Base-by-base conservation (phyloP, 2,329 filamentous ascomycete genomes). In the Magnaporthales sp. region DNA sequence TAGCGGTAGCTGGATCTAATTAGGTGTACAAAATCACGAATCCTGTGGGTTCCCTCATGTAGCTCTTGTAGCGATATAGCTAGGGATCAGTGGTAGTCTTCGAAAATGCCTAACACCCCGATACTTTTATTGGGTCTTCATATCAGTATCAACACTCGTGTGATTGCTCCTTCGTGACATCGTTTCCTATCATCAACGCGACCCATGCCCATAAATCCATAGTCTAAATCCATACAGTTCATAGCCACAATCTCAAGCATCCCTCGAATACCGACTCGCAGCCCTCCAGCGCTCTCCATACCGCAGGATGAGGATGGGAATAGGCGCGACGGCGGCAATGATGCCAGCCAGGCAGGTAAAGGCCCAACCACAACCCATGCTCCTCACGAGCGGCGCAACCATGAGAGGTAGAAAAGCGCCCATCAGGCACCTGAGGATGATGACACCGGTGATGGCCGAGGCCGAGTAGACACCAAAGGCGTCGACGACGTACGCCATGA, bases 401-500 rank as follows among this genome's bases (percentile, higher is more conserved):
- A 78, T 74, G 61, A 88, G 75, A 0, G 86, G 86, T 31, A 88
- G 69, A 58, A 88, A 83, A 0, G 86, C 86, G 3, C 84, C 81
- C 74, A 82, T 80, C 0, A 88, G 74, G 67, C 84, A 86, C 51
- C 84, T 77, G 1, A 79, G 79, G 1, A 87, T 82, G 67, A 87
- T 84, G 5, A 86, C 71, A 0, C 81, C 83, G 0, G 84, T 86
- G 76, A 86, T 79, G 1, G 84, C 84, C 11, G 83, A 85, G 0
- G 85, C 85, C 1, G 84, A 81, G 70, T 84, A 86, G 6, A 83
- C 67, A 0, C 84, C 83, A 67, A 82, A 85, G 0, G 84, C 83
- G 68, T 87, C 85, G 2, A 87, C 84, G 0, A 86, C 78, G 68
- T 86, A 87, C 0, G 84, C 79, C 67, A 80, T 81, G 2, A 86